Evolutionary conservation across 768 basidiomycete species (phyloP), one percentile per base, ranked within the genome.

Genomic region (Polyporus arcularius): DNA sequence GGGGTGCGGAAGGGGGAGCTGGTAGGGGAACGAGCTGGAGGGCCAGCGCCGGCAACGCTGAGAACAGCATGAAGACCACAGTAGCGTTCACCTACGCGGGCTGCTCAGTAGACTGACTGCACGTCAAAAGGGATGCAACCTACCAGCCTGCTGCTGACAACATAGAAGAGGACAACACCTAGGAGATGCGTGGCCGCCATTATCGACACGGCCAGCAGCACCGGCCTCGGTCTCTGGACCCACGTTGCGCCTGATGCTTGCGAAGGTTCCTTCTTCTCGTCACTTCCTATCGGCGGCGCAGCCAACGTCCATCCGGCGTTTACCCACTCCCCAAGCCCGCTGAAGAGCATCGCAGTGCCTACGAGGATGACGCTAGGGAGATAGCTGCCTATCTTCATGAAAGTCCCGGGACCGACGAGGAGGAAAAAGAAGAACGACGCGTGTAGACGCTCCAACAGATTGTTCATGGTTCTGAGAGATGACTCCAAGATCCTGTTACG

Each of bases 391-490:
- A 98, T 94, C 71, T 96, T 92, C 66, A 94, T 82, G 76, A 96
- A 97, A 1, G 80, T 82, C 5, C 75, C 78, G 1, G 86, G 80
- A 41, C 77, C 77, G 14, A 89, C 82, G 60, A 94, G 76, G 62
- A 98, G 79, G 76, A 96, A 98, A 77, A 98, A 95, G 79, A 98
- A 98, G 75, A 96, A 96, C 0, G 96, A 98, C 2, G 96, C 96
- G 72, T 99, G 97, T 21, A 98, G 85, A 15, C 97, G 87, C 71
- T 99, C 97, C 18, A 98, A 82, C 6, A 98, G 82, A 70, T 99
- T 99, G 74, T 97, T 98, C 71, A 87, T 85, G 14, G 95, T 92
- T 59, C 96, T 85, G 35, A 97, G 80, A 14, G 90, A 87, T 1
- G 94, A 94, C 75, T 99, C 97, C 40, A 95, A 70, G 47, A 89